These are phyloP conservation scores for Juglanconis sp. DNA, from an alignment of 2,329 filamentous ascomycete genomes.

Conservation along the genomic window DNA sequence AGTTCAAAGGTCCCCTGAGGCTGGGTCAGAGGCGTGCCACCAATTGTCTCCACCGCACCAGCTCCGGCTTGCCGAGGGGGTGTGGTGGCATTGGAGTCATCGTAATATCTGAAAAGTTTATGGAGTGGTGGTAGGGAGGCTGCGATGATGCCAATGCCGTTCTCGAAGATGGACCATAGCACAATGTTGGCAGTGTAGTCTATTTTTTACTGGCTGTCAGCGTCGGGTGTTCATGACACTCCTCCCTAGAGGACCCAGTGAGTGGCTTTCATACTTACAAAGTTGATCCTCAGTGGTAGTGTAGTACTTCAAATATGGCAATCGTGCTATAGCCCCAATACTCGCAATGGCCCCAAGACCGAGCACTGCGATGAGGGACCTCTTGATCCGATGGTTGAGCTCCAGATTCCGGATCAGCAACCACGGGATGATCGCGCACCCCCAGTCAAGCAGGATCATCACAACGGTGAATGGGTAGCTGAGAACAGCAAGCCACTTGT, in stretches of 20 bases:
- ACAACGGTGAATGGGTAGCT: slow-evolving; percentile 4
- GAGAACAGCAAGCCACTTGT: background rate
- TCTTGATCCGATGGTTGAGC: slow-evolving; percentile 39
- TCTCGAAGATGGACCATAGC: slow-evolving; percentile 41
- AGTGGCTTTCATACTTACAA: slow-evolving; percentile 33
- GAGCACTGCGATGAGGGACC: slow-evolving; percentile 38
- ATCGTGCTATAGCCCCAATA: background rate
- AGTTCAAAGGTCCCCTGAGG: background rate
- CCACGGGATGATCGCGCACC: slow-evolving; percentile 29
- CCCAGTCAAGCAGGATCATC: slow-evolving; percentile 7
- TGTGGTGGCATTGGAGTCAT: background rate
- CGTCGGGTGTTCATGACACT: background rate
- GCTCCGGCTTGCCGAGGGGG: background rate
- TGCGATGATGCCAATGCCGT: slow-evolving; percentile 36
- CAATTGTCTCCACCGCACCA: background rate
- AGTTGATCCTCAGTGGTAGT: slow-evolving; percentile 34
- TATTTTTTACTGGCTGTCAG: background rate
- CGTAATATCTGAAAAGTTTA: slow-evolving; percentile 7
- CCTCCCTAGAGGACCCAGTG: background rate
- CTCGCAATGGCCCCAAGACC: slow-evolving; percentile 41
- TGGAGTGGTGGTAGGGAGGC: slow-evolving; percentile 22
- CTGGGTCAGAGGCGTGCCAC: background rate
- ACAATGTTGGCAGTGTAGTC: slow-evolving; percentile 38
- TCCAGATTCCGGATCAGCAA: slow-evolving; percentile 37
- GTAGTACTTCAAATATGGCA: slow-evolving; percentile 33